phyloP scores from a whole-genome alignment of 495 filamentous ascomycete species.

The Chaetomium tenue region DNA sequence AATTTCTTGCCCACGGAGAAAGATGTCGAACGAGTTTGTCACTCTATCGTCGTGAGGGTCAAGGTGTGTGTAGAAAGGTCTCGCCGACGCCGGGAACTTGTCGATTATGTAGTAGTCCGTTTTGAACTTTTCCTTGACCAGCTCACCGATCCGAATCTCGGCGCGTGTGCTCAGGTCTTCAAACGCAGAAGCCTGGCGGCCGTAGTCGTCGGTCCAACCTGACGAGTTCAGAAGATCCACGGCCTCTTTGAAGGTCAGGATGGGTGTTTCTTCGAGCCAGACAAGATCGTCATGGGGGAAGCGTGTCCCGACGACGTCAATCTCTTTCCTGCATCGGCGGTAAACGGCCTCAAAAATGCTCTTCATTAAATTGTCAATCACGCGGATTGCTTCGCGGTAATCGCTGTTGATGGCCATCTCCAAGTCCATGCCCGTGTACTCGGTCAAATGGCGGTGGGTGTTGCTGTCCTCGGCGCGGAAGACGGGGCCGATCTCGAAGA shows the following conservation, averaged over 20 bases:
- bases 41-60: conserved; percentile 67
- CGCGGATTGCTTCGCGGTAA: conserved; percentile 84
- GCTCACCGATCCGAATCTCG: conserved; percentile 78
- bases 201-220: conserved; percentile 74
- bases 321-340: conserved; percentile 63
- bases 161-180: conserved; percentile 83
- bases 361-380: conserved; percentile 83
- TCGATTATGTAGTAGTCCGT: conserved; percentile 95
- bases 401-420: conserved; percentile 89
- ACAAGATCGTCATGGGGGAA: conserved; percentile 60
- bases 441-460: conserved; percentile 92
- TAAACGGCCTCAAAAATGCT: conserved; percentile 80
- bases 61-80: conserved; percentile 94
- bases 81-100: conserved; percentile 80
- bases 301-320: conserved; percentile 61
- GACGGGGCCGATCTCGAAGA: conserved; percentile 93
- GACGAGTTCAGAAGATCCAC: conserved; percentile 78
- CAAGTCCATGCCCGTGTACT: conserved; percentile 92
- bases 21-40: conserved; percentile 95
- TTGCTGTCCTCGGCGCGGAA: conserved; percentile 98
- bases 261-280: conserved; percentile 78
- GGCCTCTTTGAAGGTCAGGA: conserved; percentile 76
- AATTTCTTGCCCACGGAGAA: conserved; percentile 91
- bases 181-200: conserved; percentile 60
- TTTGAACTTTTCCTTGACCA: conserved; percentile 80